phyloP scores from a whole-genome alignment of 1,284 basidiomycete genomes.

The Wolfiporia cocos region DNA sequence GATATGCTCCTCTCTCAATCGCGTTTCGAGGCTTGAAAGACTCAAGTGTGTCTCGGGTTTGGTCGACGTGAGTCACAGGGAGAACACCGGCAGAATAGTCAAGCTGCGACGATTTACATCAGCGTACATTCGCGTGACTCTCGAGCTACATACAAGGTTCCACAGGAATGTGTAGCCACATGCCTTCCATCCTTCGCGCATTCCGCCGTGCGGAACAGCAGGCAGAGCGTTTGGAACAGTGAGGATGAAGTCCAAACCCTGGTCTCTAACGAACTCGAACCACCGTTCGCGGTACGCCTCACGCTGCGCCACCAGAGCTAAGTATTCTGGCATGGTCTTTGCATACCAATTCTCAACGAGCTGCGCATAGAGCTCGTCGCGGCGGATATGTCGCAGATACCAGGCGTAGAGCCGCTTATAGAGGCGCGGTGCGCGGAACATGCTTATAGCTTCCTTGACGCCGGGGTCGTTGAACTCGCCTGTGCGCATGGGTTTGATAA shows the following conservation, averaged over 20 bases:
- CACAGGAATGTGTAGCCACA: constrained; percentile 42
- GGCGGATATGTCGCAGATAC: constrained; percentile 28
- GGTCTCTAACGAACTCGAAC: constrained; percentile 21
- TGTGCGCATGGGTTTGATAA: constrained; percentile 25
- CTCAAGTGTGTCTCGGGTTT: constrained; percentile 41
- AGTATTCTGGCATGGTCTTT: constrained; percentile 53
- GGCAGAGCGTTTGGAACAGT: constrained; percentile 55
- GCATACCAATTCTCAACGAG: constrained; percentile 36
- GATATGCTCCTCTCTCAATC: constrained; percentile 26
- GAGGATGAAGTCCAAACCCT: constrained; percentile 50
- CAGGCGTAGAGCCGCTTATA: constrained; percentile 32
- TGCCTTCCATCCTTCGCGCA: constrained; percentile 23
- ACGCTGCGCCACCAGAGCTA: constrained; percentile 46
- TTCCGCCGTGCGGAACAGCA: constrained; percentile 42
- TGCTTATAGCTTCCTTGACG: constrained; percentile 23
- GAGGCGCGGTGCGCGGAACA: constrained; percentile 34
- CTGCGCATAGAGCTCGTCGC: constrained; percentile 23
- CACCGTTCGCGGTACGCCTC: constrained; percentile 43
- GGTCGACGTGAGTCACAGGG: constrained; percentile 67
- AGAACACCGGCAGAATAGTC: constrained; percentile 70
- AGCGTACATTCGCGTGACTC: background rate
- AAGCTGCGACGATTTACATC: constrained; percentile 32
- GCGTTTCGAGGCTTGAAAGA: constrained; percentile 29
- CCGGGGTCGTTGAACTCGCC: constrained; percentile 45
- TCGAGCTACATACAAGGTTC: constrained; percentile 50